Evolutionary conservation across 2,329 filamentous ascomycete species (phyloP), one percentile per base, ranked within the genome.

Genomic region (Pseudogymnoascus sp.): DNA sequence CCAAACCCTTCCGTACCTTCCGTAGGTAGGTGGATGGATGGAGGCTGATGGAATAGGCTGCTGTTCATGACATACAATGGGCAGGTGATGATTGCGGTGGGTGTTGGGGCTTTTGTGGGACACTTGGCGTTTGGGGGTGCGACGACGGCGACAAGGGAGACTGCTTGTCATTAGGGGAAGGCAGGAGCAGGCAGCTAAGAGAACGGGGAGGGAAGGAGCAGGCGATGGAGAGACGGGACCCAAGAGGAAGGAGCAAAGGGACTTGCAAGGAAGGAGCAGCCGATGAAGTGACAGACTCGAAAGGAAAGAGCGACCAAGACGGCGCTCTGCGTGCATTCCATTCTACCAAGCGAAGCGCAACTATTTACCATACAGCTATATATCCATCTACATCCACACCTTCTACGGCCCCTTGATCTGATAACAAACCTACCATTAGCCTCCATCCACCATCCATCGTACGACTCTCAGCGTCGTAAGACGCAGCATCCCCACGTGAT

Each of bases 11-110:
- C 28, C 4, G n/a, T 4, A 16, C 19, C 61, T 67, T 53, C 67
- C 64, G 31, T 3, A 24, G 22, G 6, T 19, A 2, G 8, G 6
- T 22, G 10, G 4, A 28, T 41, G 22, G n/a, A 6, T 35, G 16
- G 24, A 28, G 16, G 5, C 31, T 60, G 8, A 60, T 8, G 8
- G 11, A 38, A 4, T 31, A 98, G 93, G 95, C 82, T 99, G 65
- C 78, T 99, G 22, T 99, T 99, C 78, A 99, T 99, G 95, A 99
- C 95, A n/a, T 99, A 99, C 78, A 99, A 99, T 72, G 95, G 95
- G 63, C 96, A 90, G 88, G 87, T 99, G 69, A 99, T 99, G 95
- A 77, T 96, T 68, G 85, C 93, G 2, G 93, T 98, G 14, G 89
- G 89, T 0, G 79, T 96, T 8, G 95, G 95, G 14, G 93, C 93